A percentile compares a stretch with the other conserved stretches of the same genome.
Evolutionary conservation across 192 early-diverging fungal species (phyloP).

Genomic region (Pilaira anomala): DNA sequence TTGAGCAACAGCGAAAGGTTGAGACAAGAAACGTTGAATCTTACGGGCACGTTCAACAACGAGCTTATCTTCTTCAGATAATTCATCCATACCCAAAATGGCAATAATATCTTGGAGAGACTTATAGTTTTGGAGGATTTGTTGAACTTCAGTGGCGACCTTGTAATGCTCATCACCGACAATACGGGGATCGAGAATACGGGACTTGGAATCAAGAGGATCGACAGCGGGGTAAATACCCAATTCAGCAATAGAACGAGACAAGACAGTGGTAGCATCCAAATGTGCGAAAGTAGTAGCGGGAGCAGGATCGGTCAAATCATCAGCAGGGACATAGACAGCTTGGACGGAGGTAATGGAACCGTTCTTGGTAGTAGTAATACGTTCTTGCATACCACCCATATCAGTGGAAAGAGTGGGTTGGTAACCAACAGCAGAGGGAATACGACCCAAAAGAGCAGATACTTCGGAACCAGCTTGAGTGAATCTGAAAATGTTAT

Average conservation of each 20-base stretch:
- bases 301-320: conserved; percentile 99
- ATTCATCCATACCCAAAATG: conserved; percentile 99
- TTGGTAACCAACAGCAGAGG: conserved; percentile 99
- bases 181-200: conserved; percentile 97
- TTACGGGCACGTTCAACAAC: conserved; percentile 99
- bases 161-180: conserved; percentile 95
- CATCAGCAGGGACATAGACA: conserved; percentile 98
- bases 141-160: conserved; percentile 89
- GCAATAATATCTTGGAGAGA: conserved; percentile 99
- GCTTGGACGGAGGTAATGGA: conserved; percentile 99
- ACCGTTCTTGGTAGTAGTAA: conserved; percentile 99
- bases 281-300: conserved; percentile 99
- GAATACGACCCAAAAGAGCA: conserved; percentile 98
- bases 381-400: conserved; percentile 99
- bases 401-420: conserved; percentile 98
- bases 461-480: conserved; percentile 99
- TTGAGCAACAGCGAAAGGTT: conserved; percentile 95
- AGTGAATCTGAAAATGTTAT: conserved; percentile 99
- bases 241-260: conserved; percentile 96
- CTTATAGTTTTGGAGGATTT: conserved; percentile 98
- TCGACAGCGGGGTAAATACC: conserved; percentile 99
- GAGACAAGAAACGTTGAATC: conserved; percentile 99
- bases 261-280: conserved; percentile 99
- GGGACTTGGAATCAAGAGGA: conserved; percentile 97
- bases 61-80: conserved; percentile 88